These are phyloP conservation scores for Arabidopsis arenosa DNA, from an alignment of 345 rosid genomes.

Conservation along the genomic window DNA sequence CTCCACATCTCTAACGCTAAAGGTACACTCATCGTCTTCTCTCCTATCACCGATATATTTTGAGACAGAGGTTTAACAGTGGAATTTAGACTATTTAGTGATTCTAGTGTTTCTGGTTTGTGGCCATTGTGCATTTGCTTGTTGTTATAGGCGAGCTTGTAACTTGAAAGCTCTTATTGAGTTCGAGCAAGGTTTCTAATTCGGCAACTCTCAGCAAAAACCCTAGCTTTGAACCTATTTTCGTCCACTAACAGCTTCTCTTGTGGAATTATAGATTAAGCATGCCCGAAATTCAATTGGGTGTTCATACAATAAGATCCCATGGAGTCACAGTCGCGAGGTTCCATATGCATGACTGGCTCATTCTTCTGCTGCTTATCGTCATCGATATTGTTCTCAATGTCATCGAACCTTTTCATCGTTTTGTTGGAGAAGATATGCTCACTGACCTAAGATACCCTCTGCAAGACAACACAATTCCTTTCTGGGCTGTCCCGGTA, in stretches of 20 bases:
- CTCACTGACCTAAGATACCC: conserved; percentile 81
- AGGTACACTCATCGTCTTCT: conserved; percentile 40
- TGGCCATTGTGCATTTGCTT: not conserved
- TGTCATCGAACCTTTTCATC: conserved; percentile 85
- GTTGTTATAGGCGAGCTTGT: not conserved
- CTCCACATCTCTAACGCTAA: conserved; percentile 18
- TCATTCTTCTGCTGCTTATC: conserved; percentile 73
- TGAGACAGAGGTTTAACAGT: not conserved
- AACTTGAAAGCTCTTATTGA: conserved; percentile 7
- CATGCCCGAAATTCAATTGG: conserved; percentile 84
- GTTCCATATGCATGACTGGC: conserved; percentile 88
- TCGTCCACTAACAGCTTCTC: not conserved
- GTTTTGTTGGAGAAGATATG: conserved; percentile 89
- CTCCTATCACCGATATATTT: not conserved
- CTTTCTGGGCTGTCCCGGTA: conserved; percentile 93
- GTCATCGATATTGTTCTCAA: conserved; percentile 64
- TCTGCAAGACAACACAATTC: conserved; percentile 71
- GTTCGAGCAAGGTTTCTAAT: not conserved
- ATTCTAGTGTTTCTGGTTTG: not conserved
- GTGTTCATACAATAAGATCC: conserved; percentile 69
- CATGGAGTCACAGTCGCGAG: conserved; percentile 79
- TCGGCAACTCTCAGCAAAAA: not conserved
- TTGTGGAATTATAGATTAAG: conserved; percentile 28
- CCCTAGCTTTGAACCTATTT: not conserved
- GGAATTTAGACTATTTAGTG: not conserved